phyloP scores from a whole-genome alignment of 805 yeast species.

The Candida sanyiensis region DNA sequence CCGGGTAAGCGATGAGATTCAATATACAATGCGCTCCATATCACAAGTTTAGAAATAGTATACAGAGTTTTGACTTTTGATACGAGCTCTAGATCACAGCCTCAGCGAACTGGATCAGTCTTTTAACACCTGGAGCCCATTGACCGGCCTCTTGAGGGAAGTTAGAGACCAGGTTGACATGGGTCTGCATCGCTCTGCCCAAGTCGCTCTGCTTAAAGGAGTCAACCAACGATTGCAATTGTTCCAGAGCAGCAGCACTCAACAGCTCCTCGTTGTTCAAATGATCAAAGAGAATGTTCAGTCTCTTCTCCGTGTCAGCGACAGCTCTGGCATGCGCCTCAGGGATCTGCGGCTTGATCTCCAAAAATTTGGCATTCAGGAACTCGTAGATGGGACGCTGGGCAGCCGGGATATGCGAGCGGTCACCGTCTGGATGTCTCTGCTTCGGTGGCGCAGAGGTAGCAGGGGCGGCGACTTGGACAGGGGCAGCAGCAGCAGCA shows the following conservation, averaged over 20 bases:
- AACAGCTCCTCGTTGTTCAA: constrained; percentile 68
- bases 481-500: constrained; percentile 25
- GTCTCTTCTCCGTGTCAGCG: constrained; percentile 75
- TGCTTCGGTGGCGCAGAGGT: constrained; percentile 15
- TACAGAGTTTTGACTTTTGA: not conserved
- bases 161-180: constrained; percentile 55
- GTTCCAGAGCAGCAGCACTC: constrained; percentile 47
- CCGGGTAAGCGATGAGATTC: constrained; percentile 1
- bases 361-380: constrained; percentile 48
- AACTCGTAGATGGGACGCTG: constrained; percentile 53
- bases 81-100: constrained; percentile 12
- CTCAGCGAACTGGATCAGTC: constrained; percentile 72
- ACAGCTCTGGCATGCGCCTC: constrained; percentile 68
- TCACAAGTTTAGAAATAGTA: not conserved
- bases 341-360: constrained; percentile 70
- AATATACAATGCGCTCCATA: no score
- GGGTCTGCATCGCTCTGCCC: constrained; percentile 49
- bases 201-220: constrained; percentile 51
- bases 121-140: constrained; percentile 90
- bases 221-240: constrained; percentile 45
- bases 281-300: constrained; percentile 69
- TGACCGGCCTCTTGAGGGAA: constrained; percentile 73
- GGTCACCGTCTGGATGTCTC: constrained; percentile 56
- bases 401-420: constrained; percentile 57
- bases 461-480: no score